phyloP scores from a whole-genome alignment of 768 basidiomycete genomes.

The Pleurotus salmoneostramineus region DNA sequence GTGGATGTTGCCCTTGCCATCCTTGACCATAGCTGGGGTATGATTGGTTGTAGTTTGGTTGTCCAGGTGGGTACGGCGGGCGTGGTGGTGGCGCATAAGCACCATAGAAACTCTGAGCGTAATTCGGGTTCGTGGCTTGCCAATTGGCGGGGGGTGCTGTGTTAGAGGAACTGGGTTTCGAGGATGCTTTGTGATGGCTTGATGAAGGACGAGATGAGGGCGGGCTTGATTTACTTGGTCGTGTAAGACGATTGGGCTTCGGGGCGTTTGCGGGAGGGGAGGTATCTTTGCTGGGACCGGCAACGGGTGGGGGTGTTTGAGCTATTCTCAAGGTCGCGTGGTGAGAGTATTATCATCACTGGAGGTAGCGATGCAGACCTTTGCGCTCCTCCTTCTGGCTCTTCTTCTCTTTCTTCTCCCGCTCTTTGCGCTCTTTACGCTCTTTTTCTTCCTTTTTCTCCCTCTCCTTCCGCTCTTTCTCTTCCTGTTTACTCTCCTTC shows the following conservation, averaged over 20 bases:
- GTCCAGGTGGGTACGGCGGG: conserved; percentile 2
- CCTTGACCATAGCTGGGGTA: neutral
- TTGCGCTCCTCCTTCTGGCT: conserved; percentile 8
- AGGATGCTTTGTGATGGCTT: conserved; percentile 36
- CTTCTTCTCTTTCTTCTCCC: conserved; percentile 30
- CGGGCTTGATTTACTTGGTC: conserved; percentile 15
- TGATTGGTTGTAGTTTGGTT: conserved; percentile 4
- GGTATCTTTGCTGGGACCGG: conserved; percentile 1
- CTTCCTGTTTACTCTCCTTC: conserved; percentile 22
- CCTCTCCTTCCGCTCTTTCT: conserved; percentile 31
- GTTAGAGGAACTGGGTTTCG: conserved; percentile 30
- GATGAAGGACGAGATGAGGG: conserved; percentile 32
- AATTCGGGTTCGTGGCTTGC: neutral
- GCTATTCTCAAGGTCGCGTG: neutral
- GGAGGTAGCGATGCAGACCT: conserved; percentile 7
- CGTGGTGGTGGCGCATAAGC: conserved; percentile 8
- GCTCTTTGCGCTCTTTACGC: conserved; percentile 22
- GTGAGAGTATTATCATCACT: neutral
- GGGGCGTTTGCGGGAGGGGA: conserved; percentile 3
- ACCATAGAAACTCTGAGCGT: conserved; percentile 6
- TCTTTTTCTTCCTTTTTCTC: conserved; percentile 28
- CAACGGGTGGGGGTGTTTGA: conserved; percentile 4
- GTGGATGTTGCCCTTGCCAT: neutral
- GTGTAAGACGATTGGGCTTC: conserved; percentile 17
- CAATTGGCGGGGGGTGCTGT: conserved; percentile 13